Percentiles rank a stretch among this genome's conserved stretches.
Conservation (phyloP, 441 rosid genomes). For the Croton laevigatus region DNA sequence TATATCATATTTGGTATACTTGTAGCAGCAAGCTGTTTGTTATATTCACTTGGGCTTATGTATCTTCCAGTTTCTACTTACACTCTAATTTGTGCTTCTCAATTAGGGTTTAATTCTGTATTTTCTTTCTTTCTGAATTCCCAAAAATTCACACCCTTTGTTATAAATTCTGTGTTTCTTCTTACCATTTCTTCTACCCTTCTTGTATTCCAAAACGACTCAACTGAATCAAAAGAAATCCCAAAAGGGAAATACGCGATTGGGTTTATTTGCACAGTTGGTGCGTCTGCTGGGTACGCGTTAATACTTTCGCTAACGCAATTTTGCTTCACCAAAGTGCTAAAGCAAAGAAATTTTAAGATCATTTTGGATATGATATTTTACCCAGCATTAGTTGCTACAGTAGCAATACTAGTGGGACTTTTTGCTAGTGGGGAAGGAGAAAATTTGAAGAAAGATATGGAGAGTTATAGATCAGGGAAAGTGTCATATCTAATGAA, state of each 20-base stretch:
- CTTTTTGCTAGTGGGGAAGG: constrained; percentile 54
- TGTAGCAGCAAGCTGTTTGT: constrained; percentile 36
- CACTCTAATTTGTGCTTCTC: constrained; percentile 52
- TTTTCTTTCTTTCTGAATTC: constrained; percentile 54
- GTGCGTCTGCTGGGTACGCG: constrained; percentile 45
- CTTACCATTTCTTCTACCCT: constrained; percentile 52
- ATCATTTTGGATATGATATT: constrained; percentile 46
- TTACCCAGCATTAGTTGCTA: constrained; percentile 40
- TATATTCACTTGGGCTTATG: constrained; percentile 48
- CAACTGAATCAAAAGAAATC: constrained; percentile 18
- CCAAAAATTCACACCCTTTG: constrained; percentile 45
- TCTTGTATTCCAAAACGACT: constrained; percentile 28
- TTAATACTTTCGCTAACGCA: constrained; percentile 44
- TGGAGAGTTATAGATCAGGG: constrained; percentile 36
- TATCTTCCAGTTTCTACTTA: constrained; percentile 58
- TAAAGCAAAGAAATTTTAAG: constrained; percentile 38
- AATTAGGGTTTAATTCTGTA: constrained; percentile 51
- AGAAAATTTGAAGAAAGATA: constrained; percentile 35
- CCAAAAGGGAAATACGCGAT: constrained; percentile 31
- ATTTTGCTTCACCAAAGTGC: constrained; percentile 40
- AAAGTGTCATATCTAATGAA: constrained; percentile 41
- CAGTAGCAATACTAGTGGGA: constrained; percentile 35
- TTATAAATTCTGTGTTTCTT: constrained; percentile 47
- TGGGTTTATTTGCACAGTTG: constrained; percentile 49
- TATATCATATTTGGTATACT: constrained; percentile 39